These are phyloP conservation scores for Cyberlindnera euphorbiiphila DNA, from an alignment of 805 yeast species.

Conservation along the genomic window DNA sequence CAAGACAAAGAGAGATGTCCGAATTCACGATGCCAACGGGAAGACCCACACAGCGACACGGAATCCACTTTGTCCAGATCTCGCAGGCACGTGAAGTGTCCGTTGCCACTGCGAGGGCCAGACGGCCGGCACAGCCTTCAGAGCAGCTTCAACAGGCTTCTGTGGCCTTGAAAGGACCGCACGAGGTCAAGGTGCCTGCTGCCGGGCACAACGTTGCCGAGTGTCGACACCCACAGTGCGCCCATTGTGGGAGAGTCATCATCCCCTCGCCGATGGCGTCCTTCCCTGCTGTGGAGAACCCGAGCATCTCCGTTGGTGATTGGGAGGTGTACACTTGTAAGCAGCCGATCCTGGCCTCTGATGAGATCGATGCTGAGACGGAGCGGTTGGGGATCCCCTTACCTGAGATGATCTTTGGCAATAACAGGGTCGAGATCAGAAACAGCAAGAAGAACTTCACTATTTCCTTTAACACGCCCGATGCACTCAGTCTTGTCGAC, in stretches of 20 bases:
- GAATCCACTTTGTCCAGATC: slow-evolving; percentile 54
- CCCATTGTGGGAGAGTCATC: slow-evolving; percentile 65
- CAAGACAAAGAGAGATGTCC: slow-evolving; percentile 3
- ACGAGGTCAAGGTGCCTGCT: slow-evolving; percentile 47
- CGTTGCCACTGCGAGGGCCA: slow-evolving; percentile 33
- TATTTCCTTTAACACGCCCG: slow-evolving; percentile 70
- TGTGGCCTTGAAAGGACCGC: no score
- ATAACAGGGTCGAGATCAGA: slow-evolving; percentile 57
- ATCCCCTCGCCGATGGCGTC: slow-evolving; percentile 74
- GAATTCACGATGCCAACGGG: slow-evolving; percentile 15
- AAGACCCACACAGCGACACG: slow-evolving; percentile 21
- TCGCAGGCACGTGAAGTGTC: slow-evolving; percentile 64
- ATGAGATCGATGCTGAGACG: slow-evolving; percentile 63
- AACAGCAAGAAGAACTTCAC: slow-evolving; percentile 38
- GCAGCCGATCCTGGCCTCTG: slow-evolving; percentile 71
- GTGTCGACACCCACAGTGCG: slow-evolving; percentile 46
- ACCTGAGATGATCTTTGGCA: slow-evolving; percentile 98
- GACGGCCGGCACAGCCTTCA: slow-evolving; percentile 26
- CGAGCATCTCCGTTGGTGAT: slow-evolving; percentile 62
- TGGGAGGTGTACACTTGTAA: slow-evolving; percentile 77
- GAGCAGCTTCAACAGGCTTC: no score
- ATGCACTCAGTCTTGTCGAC: slow-evolving; percentile 61
- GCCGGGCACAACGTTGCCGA: slow-evolving; percentile 31
- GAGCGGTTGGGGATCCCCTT: slow-evolving; percentile 69
- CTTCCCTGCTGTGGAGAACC: slow-evolving; percentile 58